Evolutionary conservation across 2,329 filamentous ascomycete species (phyloP).

Genomic region (Exophiala aquamarina): DNA sequence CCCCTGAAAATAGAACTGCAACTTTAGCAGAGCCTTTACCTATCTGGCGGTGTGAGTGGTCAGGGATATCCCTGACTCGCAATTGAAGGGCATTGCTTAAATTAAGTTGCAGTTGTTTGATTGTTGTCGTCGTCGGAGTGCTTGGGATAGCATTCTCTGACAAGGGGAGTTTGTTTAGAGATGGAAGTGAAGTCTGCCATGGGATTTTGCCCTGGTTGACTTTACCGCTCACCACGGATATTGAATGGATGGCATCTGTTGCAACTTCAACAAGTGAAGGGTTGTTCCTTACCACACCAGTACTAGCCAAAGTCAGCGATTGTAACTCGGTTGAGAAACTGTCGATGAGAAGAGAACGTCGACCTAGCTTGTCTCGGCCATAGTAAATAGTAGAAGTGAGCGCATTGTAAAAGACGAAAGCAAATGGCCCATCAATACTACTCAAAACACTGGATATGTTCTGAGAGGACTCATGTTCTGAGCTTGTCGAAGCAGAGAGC

Average conservation of each 20-base stretch:
- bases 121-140: constrained; percentile 13
- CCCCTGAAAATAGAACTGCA: constrained; percentile 88
- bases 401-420: constrained; percentile 80
- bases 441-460: constrained; percentile 56
- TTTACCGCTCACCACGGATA: constrained; percentile 35
- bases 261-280: constrained; percentile 64
- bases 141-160: neutral
- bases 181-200: constrained; percentile 6
- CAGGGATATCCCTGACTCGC: constrained; percentile 24
- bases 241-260: constrained; percentile 75
- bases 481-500: constrained; percentile 38
- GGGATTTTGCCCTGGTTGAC: constrained; percentile 10
- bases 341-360: constrained; percentile 68
- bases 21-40: constrained; percentile 45
- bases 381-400: constrained; percentile 67
- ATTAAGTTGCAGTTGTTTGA: constrained; percentile 6
- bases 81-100: constrained; percentile 23
- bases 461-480: constrained; percentile 18
- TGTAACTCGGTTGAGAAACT: constrained; percentile 37
- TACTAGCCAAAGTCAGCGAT: constrained; percentile 66
- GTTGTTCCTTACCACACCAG: constrained; percentile 64
- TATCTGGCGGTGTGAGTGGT: constrained; percentile 13
- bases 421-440: constrained; percentile 77
- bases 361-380: constrained; percentile 81
- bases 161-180: constrained; percentile 12